Base-by-base conservation (phyloP, 805 yeast species). In the Metschnikowia colocasiae region DNA sequence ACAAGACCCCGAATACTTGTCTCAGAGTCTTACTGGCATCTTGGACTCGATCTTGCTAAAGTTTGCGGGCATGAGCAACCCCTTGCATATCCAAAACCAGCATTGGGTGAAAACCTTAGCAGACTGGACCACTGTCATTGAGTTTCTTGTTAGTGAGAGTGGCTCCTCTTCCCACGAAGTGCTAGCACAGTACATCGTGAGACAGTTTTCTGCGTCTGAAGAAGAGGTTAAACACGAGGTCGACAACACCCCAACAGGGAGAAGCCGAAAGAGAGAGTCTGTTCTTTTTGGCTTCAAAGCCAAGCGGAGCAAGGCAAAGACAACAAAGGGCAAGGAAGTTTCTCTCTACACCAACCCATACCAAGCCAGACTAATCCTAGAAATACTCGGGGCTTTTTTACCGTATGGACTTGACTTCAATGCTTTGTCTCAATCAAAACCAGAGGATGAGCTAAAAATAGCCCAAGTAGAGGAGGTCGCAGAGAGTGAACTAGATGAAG, bases 141-240 rank as follows among this genome's bases (percentile, higher is more conserved):
- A 64, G 23, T 69, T 53, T 46, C 45, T 73, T 8, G 54, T 71
- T 13, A 57, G 57, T 16, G 77, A 73, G 55, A 47, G 66, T 29
- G 76, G 77, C 2, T 56, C 69, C 7, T 59, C 55, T 25, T 59
- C 66, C 26, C 72, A 71, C 49, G 76, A 72, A 44, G 63, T 66
- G 6, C 56, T 73, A 40, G 54, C 68, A 6, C 56, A 53, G 3
- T 70, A 63, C 48, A 54, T 70, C 4, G 60, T 64, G 35, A 44
- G 56, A 12, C 67, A 64, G 41, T 68, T 71, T 45, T 59, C 59
- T 9, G 27, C 50, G 3, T 40, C 51, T 2, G 44, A 40, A 15
- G 52, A 42, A 8, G 48, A 43, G 3, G 19, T 39, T 6, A 43
- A 41, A 7, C 23, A 34, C 8, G 52, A 32, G 4, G 34, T 47